Conservation (phyloP, 2,329 filamentous ascomycete species). For the Aureobasidium sp. region DNA sequence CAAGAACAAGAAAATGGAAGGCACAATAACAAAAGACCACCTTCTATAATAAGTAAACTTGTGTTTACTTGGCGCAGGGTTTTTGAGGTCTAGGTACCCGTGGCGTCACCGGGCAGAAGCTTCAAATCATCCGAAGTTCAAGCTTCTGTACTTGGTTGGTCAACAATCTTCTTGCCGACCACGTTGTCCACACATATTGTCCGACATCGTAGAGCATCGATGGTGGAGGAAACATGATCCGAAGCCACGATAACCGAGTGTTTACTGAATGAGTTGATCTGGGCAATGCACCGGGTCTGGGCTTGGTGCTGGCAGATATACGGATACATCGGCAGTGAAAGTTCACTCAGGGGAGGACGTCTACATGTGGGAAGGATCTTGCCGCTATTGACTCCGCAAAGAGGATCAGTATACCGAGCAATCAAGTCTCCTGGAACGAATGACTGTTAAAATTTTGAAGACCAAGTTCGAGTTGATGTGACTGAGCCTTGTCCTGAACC, state of each 20-base stretch:
- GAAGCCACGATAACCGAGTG: not conserved
- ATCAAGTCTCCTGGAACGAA: too few species aligned
- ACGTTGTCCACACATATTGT: not conserved
- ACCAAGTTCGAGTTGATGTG: too few species aligned
- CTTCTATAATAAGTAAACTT: constrained; percentile 7
- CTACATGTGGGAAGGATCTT: too few species aligned
- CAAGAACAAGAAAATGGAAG: not conserved
- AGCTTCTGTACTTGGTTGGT: not conserved
- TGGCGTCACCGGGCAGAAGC: not conserved
- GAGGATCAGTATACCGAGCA: too few species aligned
- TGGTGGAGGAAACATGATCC: not conserved
- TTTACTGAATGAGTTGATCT: too few species aligned
- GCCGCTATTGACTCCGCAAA: too few species aligned
- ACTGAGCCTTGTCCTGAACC: too few species aligned
- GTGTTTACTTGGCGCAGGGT: not conserved
- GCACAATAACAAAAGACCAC: not conserved
- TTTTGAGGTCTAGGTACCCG: not conserved
- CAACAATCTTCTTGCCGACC: not conserved
- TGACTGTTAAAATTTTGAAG: too few species aligned
- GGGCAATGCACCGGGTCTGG: too few species aligned
- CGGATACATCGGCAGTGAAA: too few species aligned
- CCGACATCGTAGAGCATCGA: not conserved
- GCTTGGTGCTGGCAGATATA: too few species aligned
- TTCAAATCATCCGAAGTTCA: not conserved
- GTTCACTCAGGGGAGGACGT: too few species aligned